phyloP scores from a whole-genome alignment of 2,329 filamentous ascomycete species.

The Pestalotiopsis sp. region DNA sequence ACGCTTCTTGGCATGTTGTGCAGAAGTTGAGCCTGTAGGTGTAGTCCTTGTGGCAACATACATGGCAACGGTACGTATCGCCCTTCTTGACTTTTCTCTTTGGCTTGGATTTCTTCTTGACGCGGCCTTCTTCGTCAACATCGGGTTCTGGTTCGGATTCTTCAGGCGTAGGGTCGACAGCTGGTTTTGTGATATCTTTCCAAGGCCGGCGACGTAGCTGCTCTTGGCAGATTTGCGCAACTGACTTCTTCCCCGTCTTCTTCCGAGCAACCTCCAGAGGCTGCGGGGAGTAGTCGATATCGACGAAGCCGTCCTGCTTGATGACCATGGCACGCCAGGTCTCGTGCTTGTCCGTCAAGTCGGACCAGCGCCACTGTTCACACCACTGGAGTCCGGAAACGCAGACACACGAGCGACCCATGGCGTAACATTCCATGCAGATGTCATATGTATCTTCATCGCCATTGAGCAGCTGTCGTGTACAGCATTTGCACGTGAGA shows the following conservation, averaged over 20 bases:
- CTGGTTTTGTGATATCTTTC: conserved; percentile 74
- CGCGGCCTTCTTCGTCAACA: conserved; percentile 64
- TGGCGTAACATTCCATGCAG: conserved; percentile 98
- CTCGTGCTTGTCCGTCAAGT: conserved; percentile 78
- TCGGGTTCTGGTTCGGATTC: conserved; percentile 46
- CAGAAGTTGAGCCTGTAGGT: conserved; percentile 86
- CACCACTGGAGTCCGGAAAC: conserved; percentile 86
- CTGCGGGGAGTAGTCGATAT: conserved; percentile 66
- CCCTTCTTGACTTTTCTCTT: conserved; percentile 56
- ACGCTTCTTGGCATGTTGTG: conserved; percentile 73
- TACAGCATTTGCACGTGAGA: conserved; percentile 85
- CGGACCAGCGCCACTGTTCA: conserved; percentile 87
- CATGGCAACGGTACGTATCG: conserved; percentile 70
- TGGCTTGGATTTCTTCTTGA: conserved; percentile 66
- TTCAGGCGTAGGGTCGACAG: conserved; percentile 29
- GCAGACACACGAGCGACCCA: conserved; percentile 91
- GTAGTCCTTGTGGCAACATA: conserved; percentile 79
- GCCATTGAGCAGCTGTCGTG: conserved; percentile 64
- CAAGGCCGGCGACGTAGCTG: conserved; percentile 80
- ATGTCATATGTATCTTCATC: conserved; percentile 89
- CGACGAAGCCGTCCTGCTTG: conserved; percentile 68
- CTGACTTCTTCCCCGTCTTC: conserved; percentile 70
- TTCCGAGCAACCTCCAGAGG: conserved; percentile 71
- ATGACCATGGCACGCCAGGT: conserved; percentile 80
- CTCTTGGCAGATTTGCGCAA: conserved; percentile 93